Base-by-base conservation (phyloP, 208 protist genomes). In the Porcisia hertigi region DNA sequence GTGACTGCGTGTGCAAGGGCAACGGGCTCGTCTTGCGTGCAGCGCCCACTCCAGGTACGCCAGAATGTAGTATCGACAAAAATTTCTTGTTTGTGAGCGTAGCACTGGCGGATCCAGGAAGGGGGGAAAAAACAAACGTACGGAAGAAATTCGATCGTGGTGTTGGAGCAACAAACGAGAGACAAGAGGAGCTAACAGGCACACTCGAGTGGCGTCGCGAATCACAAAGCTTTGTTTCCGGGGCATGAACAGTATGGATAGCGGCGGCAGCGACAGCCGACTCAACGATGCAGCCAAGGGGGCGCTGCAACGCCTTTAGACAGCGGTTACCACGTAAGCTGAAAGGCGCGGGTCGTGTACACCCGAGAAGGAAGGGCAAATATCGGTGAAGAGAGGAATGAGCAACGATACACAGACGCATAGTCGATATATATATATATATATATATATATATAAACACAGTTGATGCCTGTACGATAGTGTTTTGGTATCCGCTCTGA, bases 21-120 rank as follows among this genome's bases (percentile, higher is more conserved):
- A n/a, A 41, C 30, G 62, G 20, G 14, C 62, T 67, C 23, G 9
- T 18, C 62, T 8, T 30, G 30, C 72, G 53, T 45, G 58, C 49
- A n/a, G 41, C 12, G 58, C 30, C 34, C 36, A n/a, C 65, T 3
- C 43, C 20, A 25, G 18, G 39, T 6, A 77, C 75, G 55, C 83
- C 83, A n/a, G 80, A 71, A 66, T 87, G 83, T 20, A 87, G 75
- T 3, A 79, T 83, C 2, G 82, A 72, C 1, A 79, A 67, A 14
- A 78, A 74, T 78, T 81, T 83, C 58, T 3, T 12, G 54, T 74
- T 75, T 18, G 30, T 25, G 30, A 53, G 43, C 65, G 74, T 66
- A 8, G 72, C 65, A n/a, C 25, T 71, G 12, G 45, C 25, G 45
- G 16, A 18, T 8, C 45, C 20, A 14, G 18, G 43, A 47, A 23